Conservation (phyloP, 2,329 filamentous ascomycete species). For the Hymenoscyphus repandus region DNA sequence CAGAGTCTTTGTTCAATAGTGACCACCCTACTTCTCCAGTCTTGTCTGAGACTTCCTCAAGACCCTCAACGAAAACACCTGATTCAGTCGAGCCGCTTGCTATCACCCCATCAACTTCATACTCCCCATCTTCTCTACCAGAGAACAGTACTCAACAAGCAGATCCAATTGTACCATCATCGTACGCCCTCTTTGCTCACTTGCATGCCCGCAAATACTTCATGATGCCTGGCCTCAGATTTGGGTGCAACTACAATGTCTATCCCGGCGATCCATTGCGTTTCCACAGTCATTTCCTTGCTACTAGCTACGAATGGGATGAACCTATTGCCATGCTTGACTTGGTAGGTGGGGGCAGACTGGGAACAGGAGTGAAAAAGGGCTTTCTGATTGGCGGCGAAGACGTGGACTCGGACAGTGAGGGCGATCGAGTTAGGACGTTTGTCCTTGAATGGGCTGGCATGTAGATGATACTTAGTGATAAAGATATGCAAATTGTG, state of each 20-base stretch:
- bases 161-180: constrained; percentile 40
- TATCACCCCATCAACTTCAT: constrained; percentile 42
- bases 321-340: constrained; percentile 80
- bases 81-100: constrained; percentile 20
- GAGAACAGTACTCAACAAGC: constrained; percentile 20
- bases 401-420: constrained; percentile 33
- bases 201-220: constrained; percentile 78
- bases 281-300: constrained; percentile 93
- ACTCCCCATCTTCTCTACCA: constrained; percentile 32
- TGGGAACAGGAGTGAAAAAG: constrained; percentile 96
- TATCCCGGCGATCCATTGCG: constrained; percentile 93
- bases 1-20: constrained; percentile 17
- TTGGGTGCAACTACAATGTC: constrained; percentile 89
- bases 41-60: constrained; percentile 20
- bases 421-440: constrained; percentile 49
- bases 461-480: constrained; percentile 53
- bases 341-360: constrained; percentile 75
- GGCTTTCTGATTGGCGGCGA: constrained; percentile 80
- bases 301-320: constrained; percentile 80
- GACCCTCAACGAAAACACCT: not conserved
- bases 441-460: constrained; percentile 94
- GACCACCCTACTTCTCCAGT: constrained; percentile 34
- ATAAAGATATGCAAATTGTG: not conserved
- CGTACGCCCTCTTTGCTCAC: constrained; percentile 74
- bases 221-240: constrained; percentile 85